Base-by-base conservation (phyloP, 257 asterid species). In the Prunella vulgaris region DNA sequence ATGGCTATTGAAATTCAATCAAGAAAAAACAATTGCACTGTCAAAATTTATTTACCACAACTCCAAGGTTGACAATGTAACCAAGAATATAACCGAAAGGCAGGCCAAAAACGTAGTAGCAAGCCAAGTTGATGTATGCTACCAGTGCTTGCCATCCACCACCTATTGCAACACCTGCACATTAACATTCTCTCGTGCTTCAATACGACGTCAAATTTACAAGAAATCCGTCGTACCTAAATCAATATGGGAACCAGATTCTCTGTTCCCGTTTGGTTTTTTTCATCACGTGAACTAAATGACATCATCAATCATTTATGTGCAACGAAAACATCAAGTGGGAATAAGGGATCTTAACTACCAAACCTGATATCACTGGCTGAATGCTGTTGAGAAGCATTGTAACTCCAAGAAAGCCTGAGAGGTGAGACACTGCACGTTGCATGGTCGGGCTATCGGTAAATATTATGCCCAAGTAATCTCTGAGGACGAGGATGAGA, bases 121-220 rank as follows among this genome's bases (percentile, higher is more conserved):
- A 79, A 24, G 70, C 97, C 85, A 90, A 78, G 82, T 90, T 90
- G 62, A 90, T 90, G 82, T 82, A 48, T 40, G 48, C 48, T 40
- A 40, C 97, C 9, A 87, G 64, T 66, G 83, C 87, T 80, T 88
- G 97, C 97, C 97, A 90, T 12, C 97, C 95, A 5, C 91, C 95
- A 74, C 93, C 95, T 13, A 90, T 82, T 5, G 97, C 97, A 33
- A 90, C 97, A 66, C 97, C 97, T 90, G 80, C 80, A 72, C 10
- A 38, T 38, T 12, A 38, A 10, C n/a, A 38, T 38, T 10, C 46
- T 37, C 10, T 10, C 14, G 14, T 37, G 44, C 44, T 1, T 38
- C 46, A 38, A 38, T 38, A 38, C 14, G 1, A 10, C 3, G n/a
- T 10, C 46, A 3, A 38, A 9, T 7, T 2, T 33, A 4, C 38